phyloP scores from a whole-genome alignment of 2,329 filamentous ascomycete genomes.

The Epichloe scottii region DNA sequence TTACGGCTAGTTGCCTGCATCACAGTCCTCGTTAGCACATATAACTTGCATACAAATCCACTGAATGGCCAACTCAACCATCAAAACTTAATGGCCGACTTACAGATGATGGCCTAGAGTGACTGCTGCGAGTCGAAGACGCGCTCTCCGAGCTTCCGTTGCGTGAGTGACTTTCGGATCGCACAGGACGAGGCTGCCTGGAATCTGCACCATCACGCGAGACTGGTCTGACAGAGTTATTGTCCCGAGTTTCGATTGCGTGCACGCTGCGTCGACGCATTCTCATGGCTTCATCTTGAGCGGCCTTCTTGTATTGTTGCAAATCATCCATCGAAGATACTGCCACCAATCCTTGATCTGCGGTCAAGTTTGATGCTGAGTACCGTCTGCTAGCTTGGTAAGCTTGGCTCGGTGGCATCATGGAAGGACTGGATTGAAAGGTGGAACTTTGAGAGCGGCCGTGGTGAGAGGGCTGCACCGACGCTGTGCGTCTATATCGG shows the following conservation, averaged over 20 bases:
- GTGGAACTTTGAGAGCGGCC: conserved; percentile 24
- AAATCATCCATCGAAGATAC: conserved; percentile 56
- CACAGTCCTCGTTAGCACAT: conserved; percentile 35
- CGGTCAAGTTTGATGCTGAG: conserved; percentile 33
- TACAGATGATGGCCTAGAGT: conserved; percentile 54
- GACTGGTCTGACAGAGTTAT: conserved; percentile 8
- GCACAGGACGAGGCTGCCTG: conserved; percentile 27
- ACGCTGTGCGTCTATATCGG: conserved; percentile 62
- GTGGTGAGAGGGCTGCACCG: conserved; percentile 22
- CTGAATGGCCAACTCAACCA: conserved; percentile 27
- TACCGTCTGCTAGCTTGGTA: conserved; percentile 14
- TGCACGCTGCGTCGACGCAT: conserved; percentile 77
- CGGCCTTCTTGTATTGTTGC: conserved; percentile 42
- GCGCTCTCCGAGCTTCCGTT: conserved; percentile 55
- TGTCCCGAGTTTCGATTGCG: conserved; percentile 33
- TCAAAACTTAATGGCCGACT: conserved; percentile 24
- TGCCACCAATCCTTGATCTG: conserved; percentile 25
- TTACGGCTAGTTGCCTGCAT: conserved; percentile 49
- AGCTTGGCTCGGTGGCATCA: conserved; percentile 12
- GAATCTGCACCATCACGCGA: conserved; percentile 11
- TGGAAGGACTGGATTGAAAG: conserved; percentile 19
- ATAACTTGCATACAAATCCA: conserved; percentile 18
- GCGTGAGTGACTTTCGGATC: conserved; percentile 22
- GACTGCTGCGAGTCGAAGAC: conserved; percentile 42
- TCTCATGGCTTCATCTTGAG: conserved; percentile 58